Base-by-base conservation (phyloP, 352 stramenopile species). In the Blastocystis sp. region DNA sequence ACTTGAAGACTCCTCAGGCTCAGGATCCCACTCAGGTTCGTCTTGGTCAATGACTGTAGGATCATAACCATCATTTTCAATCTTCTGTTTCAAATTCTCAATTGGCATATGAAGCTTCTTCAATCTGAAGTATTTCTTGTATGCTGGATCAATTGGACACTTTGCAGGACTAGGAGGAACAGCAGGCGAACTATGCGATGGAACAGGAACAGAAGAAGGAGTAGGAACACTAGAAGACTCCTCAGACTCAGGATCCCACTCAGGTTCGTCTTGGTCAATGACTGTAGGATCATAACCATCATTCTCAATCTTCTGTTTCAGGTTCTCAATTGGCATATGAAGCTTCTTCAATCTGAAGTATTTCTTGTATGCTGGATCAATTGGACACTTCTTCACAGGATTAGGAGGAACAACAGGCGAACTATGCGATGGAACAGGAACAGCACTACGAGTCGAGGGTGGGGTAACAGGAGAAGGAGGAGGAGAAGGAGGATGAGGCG, bases 61-160 rank as follows among this genome's bases (percentile, higher is more conserved):
- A 58, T 94, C 91, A 0, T 94, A 83, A 6, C 92, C 92, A 16
- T 94, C 92, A 0, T 90, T 90, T 80, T 94, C 90, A 91, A 95
- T 95, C 88, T 94, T 94, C 71, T 94, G 78, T 78, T 93, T 94
- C 88, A 95, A 94, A 58, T 94, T 91, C 24, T 93, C 91, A 16
- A 93, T 58, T 0, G 92, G 89, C 92, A 95, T 94, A 88, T 92
- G 89, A 91, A 94, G 92, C 16, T 67, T 88, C 88, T 93, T 94
- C 39, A 95, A 89, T 89, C 94, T 93, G 87, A 94, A 94, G 87
- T 94, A 95, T 87, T 93, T 94, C 57, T 91, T 92, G 71, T 93
- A 93, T 39, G 88, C 92, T 12, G 92, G 90, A 75, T 95, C 92
- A 11, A 86, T 77, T 11, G 58, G 19, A 42, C 46, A 69, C 43